Evolutionary conservation across 768 basidiomycete species (phyloP), one percentile per base, ranked within the genome.

Genomic region (Mycena filopes): DNA sequence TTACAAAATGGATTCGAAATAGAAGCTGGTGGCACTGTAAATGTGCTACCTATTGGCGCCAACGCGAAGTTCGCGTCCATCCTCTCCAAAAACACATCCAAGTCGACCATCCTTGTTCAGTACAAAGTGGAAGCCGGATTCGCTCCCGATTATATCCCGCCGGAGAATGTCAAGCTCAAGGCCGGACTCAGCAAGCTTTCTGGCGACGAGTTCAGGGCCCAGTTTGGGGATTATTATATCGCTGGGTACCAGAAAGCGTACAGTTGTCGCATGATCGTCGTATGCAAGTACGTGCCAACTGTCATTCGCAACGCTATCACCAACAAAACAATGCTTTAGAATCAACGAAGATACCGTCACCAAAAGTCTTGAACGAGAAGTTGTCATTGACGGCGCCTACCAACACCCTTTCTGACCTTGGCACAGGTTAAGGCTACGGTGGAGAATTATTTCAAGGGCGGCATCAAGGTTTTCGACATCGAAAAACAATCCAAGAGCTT

Each of bases 181-280:
- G 47, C 53, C 20, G 66, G 68, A 12, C 33, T 71, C 20, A 42
- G 49, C 56, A 50, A 65, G 11, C 59, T 71, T 21, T 21, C 62
- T 10, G 70, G 65, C 8, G 36, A 40, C 11, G 70, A 61, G 1
- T 71, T 71, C 41, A 55, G 68, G 47, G 56, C 61, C 9, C n/a
- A 45, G 43, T 71, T 57, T 63, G 70, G 70, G 3, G 68, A 71
- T 55, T 71, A 71, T 47, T 71, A 69, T 43, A 65, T 71, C 23
- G 70, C 68, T 1, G 70, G 70, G 13, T 56, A 38, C 25, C 55
- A 60, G 31, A 58, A 60, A 10, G 63, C 59, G 33, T 71, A 69
- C 29, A 66, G 65, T 10, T 71, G 68, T 67, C 58, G 68, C 6
- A 71, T 71, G 70, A 57, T 67, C 10, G 65, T 67, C 28, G 68